These are phyloP conservation scores for Pseudogymnoascus sp. DNA, from an alignment of 2,329 filamentous ascomycete species.

Conservation along the genomic window DNA sequence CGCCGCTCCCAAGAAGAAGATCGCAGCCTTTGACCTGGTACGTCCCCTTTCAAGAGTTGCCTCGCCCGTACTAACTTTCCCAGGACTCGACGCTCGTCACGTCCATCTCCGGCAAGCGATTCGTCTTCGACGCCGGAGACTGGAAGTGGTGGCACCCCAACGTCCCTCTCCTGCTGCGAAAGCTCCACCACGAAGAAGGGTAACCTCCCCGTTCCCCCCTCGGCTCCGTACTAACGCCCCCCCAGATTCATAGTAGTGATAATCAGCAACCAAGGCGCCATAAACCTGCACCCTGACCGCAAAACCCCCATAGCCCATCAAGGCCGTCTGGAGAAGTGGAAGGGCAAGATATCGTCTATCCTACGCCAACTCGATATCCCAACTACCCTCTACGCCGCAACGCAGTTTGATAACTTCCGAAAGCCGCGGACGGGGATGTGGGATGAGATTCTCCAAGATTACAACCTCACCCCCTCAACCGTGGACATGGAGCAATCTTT, in stretches of 20 bases:
- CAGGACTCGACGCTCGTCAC: constrained; percentile 83
- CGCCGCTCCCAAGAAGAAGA: constrained; percentile 37
- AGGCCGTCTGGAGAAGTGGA: constrained; percentile 70
- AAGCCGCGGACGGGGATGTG: constrained; percentile 92
- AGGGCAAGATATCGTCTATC: constrained; percentile 65
- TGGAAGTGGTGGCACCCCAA: constrained; percentile 89
- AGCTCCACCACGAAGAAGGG: constrained; percentile 61
- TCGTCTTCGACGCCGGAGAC: constrained; percentile 61
- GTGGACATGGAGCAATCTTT: constrained; percentile 67
- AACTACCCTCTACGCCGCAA: constrained; percentile 77
- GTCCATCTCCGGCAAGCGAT: constrained; percentile 72
- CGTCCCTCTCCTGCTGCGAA: constrained; percentile 59
- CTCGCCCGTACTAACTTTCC: neutral
- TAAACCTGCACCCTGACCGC: constrained; percentile 66
- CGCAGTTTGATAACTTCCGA: constrained; percentile 68
- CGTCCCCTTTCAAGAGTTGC: constrained; percentile 11
- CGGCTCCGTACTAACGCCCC: neutral
- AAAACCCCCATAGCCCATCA: constrained; percentile 60
- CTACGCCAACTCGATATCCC: constrained; percentile 68
- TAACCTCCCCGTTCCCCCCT: constrained; percentile 29
- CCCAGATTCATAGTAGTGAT: constrained; percentile 66
- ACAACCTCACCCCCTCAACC: constrained; percentile 31
- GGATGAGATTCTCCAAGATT: constrained; percentile 52
- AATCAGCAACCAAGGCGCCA: constrained; percentile 80
- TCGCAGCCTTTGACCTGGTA: constrained; percentile 65